Conservation (phyloP, 345 rosid species). For the Psidium friedrichsthalianum region DNA sequence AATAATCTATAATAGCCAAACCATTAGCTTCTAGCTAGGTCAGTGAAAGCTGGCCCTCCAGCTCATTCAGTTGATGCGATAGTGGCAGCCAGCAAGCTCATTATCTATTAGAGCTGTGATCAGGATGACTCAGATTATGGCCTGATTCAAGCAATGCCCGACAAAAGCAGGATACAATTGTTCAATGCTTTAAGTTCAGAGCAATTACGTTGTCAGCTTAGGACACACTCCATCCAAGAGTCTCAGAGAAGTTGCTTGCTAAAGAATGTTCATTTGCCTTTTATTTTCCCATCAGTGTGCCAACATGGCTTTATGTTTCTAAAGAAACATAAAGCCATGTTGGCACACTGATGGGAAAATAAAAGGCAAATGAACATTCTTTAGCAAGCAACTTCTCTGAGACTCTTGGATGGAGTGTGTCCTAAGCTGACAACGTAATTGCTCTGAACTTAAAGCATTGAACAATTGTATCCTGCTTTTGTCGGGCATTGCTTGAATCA, state of each 20-base stretch:
- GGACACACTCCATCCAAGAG: neutral
- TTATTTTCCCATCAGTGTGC: neutral
- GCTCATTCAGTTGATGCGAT: neutral
- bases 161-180: neutral
- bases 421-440: neutral
- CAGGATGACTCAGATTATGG: neutral
- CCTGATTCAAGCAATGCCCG: neutral
- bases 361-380: neutral
- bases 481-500: neutral
- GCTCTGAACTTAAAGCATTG: neutral
- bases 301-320: neutral
- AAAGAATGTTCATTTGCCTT: neutral
- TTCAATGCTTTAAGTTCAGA: neutral
- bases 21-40: neutral
- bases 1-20: neutral
- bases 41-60: neutral
- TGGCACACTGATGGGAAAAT: neutral
- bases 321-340: neutral
- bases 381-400: neutral
- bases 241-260: neutral
- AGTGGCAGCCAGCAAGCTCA: neutral
- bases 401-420: neutral
- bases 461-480: neutral
- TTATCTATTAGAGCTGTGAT: neutral
- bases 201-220: neutral